Base-by-base conservation (phyloP, 768 basidiomycete genomes). In the Mycena rosella region DNA sequence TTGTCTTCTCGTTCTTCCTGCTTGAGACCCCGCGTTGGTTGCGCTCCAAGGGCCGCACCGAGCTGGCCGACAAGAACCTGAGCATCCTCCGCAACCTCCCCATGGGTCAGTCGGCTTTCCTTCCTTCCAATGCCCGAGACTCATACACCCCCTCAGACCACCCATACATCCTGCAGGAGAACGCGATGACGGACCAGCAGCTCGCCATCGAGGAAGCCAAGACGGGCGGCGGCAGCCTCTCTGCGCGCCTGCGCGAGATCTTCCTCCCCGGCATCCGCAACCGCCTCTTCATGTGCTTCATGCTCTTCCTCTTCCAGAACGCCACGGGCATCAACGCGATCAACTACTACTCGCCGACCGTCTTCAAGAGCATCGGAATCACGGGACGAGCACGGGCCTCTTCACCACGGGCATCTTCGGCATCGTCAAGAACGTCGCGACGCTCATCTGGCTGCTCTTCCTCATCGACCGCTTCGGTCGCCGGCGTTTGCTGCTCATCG, bases 341-440 rank as follows among this genome's bases (percentile, higher is more conserved):
- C 62, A 74, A 74, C 60, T 77, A 77, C 72, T 81, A 80, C 72
- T 76, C 76, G 7, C 79, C 79, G 2, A 80, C 79, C 18, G 73
- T 83, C 38, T 79, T 82, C 74, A 67, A 63, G 42, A 71, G 73
- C 15, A 75, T 83, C 45, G 81, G 82, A 2, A 68, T 83, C 60
- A 67, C 66, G 2, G 74, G 74, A 72, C 72, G 22, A 73, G 74
- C 56, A 72, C 63, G 15, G 63, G 68, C 6, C 73, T 77, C 18
- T 80, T 78, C 74, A 74, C 74, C 2, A 78, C 79, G 26, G 79
- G 80, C 53, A 78, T 80, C 68, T 82, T 80, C 67, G 82, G 80
- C 24, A 73, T 80, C 13, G 73, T 82, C 63, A 82, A 82, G 70
- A 75, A 76, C 20, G 58, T 80, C 30, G 60, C 79, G 29, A 63